These are phyloP conservation scores for Geotrichum cucujoidarum DNA, from an alignment of 1,139 yeast genomes.

Conservation along the genomic window DNA sequence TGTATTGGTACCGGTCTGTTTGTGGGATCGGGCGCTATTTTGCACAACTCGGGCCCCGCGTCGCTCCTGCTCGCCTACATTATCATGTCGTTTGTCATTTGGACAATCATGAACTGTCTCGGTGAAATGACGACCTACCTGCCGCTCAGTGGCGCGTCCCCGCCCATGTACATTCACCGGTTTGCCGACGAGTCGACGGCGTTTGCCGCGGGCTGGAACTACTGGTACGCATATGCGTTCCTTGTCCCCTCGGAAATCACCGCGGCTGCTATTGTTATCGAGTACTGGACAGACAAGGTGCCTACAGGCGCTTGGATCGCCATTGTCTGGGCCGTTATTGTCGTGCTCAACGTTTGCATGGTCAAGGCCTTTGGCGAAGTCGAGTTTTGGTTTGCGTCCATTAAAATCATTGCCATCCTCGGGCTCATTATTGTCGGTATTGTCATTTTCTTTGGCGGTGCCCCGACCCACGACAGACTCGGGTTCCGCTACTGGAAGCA, in stretches of 20 bases:
- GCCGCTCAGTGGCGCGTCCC: constrained; percentile 39
- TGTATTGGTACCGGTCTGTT: constrained; percentile 75
- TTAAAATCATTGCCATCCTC: constrained; percentile 64
- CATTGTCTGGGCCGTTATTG: constrained; percentile 56
- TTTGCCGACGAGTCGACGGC: constrained; percentile 53
- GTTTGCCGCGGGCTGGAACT: constrained; percentile 76
- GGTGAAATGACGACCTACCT: constrained; percentile 60
- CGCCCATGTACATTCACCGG: constrained; percentile 36
- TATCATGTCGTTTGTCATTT: constrained; percentile 50
- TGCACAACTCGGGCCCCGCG: constrained; percentile 61
- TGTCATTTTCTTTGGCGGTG: constrained; percentile 70
- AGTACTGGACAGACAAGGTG: constrained; percentile 68
- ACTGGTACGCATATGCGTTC: constrained; percentile 86
- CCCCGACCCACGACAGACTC: constrained; percentile 56
- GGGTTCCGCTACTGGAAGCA: constrained; percentile 74
- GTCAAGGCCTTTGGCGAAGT: constrained; percentile 62
- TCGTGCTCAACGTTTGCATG: constrained; percentile 53
- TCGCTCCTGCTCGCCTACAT: constrained; percentile 55
- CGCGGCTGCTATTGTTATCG: constrained; percentile 69
- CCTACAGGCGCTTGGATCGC: constrained; percentile 76
- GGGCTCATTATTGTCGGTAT: constrained; percentile 68
- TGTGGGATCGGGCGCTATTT: constrained; percentile 60
- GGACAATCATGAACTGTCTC: constrained; percentile 52
- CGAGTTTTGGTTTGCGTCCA: constrained; percentile 63
- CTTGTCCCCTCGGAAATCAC: constrained; percentile 65